These are phyloP conservation scores for Nannochloris sp. DNA, from an alignment of 139 green algal species.

Conservation along the genomic window DNA sequence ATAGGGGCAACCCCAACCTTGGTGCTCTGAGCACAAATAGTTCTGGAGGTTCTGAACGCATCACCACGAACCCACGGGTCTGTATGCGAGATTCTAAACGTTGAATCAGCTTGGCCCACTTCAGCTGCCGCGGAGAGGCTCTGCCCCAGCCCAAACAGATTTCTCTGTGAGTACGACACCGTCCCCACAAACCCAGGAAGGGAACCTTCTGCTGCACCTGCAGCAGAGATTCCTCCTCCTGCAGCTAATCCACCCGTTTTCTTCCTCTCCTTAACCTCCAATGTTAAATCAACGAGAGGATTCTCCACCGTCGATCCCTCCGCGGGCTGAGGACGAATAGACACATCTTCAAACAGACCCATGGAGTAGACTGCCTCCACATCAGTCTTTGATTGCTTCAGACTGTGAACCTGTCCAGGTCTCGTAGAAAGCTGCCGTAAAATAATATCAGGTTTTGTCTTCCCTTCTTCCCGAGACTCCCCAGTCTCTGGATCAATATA, in stretches of 20 bases:
- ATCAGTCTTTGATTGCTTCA: conserved; percentile 64
- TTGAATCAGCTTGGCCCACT: conserved; percentile 76
- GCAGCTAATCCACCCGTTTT: conserved; percentile 69
- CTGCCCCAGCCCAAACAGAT: conserved; percentile 86
- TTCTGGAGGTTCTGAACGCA: conserved; percentile 74
- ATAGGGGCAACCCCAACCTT: conserved; percentile 38
- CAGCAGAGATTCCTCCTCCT: conserved; percentile 68
- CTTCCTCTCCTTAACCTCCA: conserved; percentile 84
- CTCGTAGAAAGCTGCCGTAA: conserved; percentile 66
- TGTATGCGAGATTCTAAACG: conserved; percentile 80
- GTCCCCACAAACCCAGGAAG: conserved; percentile 76
- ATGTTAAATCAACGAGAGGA: conserved; percentile 65
- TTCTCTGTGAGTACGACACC: conserved; percentile 78
- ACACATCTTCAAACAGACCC: conserved; percentile 92
- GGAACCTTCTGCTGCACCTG: conserved; percentile 42
- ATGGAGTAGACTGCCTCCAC: conserved; percentile 85
- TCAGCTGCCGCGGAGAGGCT: conserved; percentile 67
- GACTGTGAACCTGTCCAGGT: conserved; percentile 68
- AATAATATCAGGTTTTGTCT: conserved; percentile 70
- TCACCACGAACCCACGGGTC: conserved; percentile 90
- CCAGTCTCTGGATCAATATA: conserved; percentile 71
- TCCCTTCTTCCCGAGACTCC: conserved; percentile 50
- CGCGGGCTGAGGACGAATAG: conserved; percentile 71
- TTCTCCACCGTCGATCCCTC: conserved; percentile 43
- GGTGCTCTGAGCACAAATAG: conserved; percentile 59